These are phyloP conservation scores for Lactarius hatsudake DNA, from an alignment of 768 basidiomycete genomes.

Conservation along the genomic window DNA sequence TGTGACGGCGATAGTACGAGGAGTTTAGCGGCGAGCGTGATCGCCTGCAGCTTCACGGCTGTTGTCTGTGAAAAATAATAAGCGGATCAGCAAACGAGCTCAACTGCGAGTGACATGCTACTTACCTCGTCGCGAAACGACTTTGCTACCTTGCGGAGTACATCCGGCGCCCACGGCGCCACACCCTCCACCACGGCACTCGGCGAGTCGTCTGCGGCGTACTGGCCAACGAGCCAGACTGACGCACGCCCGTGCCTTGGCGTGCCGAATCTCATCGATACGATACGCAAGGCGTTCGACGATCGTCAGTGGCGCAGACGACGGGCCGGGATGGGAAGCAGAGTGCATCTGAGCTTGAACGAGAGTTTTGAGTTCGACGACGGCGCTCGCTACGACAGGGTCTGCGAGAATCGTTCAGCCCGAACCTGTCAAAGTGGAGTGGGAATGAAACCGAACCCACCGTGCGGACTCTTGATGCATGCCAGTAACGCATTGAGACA, in stretches of 20 bases:
- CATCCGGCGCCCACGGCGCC: constrained; percentile 83
- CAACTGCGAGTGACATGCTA: constrained; percentile 1
- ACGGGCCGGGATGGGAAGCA: constrained; percentile 28
- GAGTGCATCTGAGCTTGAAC: constrained; percentile 63
- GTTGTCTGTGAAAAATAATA: constrained; percentile 43
- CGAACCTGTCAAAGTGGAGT: constrained; percentile 1
- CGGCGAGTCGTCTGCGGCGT: constrained; percentile 53
- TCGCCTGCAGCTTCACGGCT: constrained; percentile 75
- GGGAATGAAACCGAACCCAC: constrained; percentile 33
- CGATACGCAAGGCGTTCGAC: constrained; percentile 75
- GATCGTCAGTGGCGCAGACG: constrained; percentile 51
- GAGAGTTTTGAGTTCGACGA: constrained; percentile 81
- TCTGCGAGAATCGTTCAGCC: constrained; percentile 45
- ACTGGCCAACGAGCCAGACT: constrained; percentile 94
- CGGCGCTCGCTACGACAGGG: constrained; percentile 71
- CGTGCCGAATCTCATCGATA: constrained; percentile 76
- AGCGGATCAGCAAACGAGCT: constrained; percentile 1
- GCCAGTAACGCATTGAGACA: constrained; percentile 74
- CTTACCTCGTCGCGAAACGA: constrained; percentile 69
- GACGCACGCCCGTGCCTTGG: constrained; percentile 81
- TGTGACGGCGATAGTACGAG: constrained; percentile 63
- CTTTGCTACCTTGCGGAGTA: constrained; percentile 76
- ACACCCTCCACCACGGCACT: constrained; percentile 49
- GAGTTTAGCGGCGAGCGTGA: constrained; percentile 86
- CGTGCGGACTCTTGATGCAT: constrained; percentile 76